phyloP scores from a whole-genome alignment of 805 yeast species.

The Lipomyces starkeyi region DNA sequence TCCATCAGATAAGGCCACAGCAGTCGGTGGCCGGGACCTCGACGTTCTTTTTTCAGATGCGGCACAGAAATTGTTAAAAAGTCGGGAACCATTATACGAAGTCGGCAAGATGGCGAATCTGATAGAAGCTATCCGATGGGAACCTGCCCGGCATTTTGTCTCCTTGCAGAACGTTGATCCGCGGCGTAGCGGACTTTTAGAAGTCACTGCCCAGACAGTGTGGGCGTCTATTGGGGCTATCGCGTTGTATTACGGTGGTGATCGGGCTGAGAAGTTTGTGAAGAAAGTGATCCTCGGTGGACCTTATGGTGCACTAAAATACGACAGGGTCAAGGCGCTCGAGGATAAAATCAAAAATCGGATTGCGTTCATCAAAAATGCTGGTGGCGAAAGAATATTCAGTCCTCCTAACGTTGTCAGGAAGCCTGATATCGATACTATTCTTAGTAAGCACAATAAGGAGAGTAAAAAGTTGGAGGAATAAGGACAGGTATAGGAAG shows the following conservation, averaged over 20 bases:
- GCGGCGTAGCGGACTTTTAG: constrained; percentile 26
- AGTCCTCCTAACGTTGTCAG: background rate
- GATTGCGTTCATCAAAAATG: background rate
- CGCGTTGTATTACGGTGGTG: constrained; percentile 64
- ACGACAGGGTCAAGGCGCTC: constrained; percentile 2
- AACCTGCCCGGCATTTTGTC: constrained; percentile 11
- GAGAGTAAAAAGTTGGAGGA: background rate
- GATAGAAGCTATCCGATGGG: constrained; percentile 21
- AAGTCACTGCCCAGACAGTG: constrained; percentile 49
- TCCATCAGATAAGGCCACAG: constrained; percentile 17
- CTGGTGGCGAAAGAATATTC: constrained; percentile 1
- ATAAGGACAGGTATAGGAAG: background rate
- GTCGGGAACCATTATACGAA: constrained; percentile 14
- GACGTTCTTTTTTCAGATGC: constrained; percentile 21
- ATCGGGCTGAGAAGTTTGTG: constrained; percentile 58
- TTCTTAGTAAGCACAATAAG: constrained; percentile 2
- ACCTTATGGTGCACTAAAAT: constrained; percentile 22
- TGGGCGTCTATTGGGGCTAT: constrained; percentile 74
- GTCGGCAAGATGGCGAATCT: constrained; percentile 15
- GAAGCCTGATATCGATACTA: background rate
- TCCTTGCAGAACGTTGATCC: constrained; percentile 10
- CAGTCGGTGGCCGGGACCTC: constrained; percentile 29
- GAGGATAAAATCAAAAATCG: constrained; percentile 1
- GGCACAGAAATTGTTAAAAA: constrained; percentile 20
- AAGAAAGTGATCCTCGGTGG: constrained; percentile 25